phyloP scores from a whole-genome alignment of 805 yeast species.

The Saccharomycopsis guyanensis region DNA sequence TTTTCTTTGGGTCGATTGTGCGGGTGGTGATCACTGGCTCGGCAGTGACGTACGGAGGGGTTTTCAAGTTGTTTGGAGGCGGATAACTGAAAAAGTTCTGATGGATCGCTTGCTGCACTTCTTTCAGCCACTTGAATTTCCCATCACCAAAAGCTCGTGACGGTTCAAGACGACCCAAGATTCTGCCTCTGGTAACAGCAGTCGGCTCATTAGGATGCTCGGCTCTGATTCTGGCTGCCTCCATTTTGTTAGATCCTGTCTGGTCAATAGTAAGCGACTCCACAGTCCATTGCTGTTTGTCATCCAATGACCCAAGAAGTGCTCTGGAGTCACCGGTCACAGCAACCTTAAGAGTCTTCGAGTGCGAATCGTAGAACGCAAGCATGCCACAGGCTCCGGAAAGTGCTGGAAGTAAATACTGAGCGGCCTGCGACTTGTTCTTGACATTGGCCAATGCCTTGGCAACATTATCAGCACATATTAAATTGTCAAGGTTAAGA shows the following conservation, averaged over 20 bases:
- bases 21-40: constrained; percentile 87
- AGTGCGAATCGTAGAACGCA: constrained; percentile 74
- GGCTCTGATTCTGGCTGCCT: constrained; percentile 68
- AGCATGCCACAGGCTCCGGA: constrained; percentile 92
- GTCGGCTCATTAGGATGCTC: constrained; percentile 92
- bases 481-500: constrained; percentile 73
- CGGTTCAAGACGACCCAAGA: constrained; percentile 90
- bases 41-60: constrained; percentile 98
- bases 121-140: constrained; percentile 74
- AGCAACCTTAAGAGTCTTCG: constrained; percentile 73
- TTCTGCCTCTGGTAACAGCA: constrained; percentile 79
- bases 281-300: constrained; percentile 75
- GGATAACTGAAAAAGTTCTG: constrained; percentile 77
- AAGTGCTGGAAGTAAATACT: constrained; percentile 80
- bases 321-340: constrained; percentile 97
- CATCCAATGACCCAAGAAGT: constrained; percentile 64
- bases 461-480: constrained; percentile 68
- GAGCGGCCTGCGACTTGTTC: constrained; percentile 53
- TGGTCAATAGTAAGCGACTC: constrained; percentile 83
- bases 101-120: constrained; percentile 66
- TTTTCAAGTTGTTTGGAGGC: constrained; percentile 58
- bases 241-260: constrained; percentile 86
- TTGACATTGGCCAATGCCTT: constrained; percentile 60
- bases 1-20: constrained; percentile 57
- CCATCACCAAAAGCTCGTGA: constrained; percentile 97